Conservation (phyloP, 2,329 filamentous ascomycete species). For the Chrysoporthe cubensis region DNA sequence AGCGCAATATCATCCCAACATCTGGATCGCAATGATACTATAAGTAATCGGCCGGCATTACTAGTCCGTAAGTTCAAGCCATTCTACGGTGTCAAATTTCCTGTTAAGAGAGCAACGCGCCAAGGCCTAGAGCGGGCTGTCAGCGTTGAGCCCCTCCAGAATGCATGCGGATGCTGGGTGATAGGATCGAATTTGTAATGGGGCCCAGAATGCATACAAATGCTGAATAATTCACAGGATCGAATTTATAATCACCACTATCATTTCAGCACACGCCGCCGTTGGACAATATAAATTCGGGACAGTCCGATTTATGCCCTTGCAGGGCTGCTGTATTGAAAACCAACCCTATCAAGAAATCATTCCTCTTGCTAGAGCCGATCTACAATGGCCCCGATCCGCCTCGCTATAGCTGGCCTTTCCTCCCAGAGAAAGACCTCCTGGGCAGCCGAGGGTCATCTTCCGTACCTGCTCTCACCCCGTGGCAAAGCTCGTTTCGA, state of each 20-base stretch:
- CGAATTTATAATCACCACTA: neutral
- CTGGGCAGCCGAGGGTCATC: slow-evolving; percentile 37
- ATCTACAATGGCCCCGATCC: slow-evolving; percentile 34
- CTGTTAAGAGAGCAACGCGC: neutral
- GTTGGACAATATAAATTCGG: neutral
- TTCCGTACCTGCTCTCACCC: slow-evolving; percentile 44
- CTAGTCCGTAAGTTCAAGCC: too few species aligned
- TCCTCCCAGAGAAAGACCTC: slow-evolving; percentile 4
- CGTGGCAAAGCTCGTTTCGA: slow-evolving; percentile 43
- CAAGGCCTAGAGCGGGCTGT: neutral
- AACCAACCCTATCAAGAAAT: too few species aligned
- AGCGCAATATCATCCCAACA: neutral
- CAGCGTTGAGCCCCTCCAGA: neutral
- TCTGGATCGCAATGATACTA: neutral
- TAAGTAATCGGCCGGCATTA: neutral
- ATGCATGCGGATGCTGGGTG: neutral
- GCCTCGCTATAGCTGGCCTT: slow-evolving; percentile 36
- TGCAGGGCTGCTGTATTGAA: neutral
- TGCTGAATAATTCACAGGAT: neutral
- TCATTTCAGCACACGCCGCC: neutral
- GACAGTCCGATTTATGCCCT: too few species aligned
- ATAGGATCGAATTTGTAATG: neutral
- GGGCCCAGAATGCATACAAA: neutral
- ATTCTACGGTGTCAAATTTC: neutral
- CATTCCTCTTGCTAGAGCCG: too few species aligned